Conservation (phyloP, 225 moss, liverwort and hornwort genomes). For the Climacium dendroides region DNA sequence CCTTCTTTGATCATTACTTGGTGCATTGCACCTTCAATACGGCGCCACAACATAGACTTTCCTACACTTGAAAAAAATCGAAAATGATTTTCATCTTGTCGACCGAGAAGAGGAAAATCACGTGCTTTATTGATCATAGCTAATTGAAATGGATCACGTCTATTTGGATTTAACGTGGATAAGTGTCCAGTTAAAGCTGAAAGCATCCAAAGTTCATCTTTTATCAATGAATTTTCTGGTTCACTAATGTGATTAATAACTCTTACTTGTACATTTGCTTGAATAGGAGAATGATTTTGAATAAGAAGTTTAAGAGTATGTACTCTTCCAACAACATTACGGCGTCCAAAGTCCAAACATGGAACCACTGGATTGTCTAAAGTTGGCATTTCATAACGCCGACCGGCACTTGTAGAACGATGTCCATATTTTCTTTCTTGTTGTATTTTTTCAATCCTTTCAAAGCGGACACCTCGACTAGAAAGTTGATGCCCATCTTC, state of each 20-base stretch:
- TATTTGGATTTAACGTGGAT: slow-evolving; percentile 47
- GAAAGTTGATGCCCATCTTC: slow-evolving; percentile 48
- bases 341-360: slow-evolving; percentile 72
- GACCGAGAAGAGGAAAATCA: slow-evolving; percentile 19
- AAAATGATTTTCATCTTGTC: slow-evolving; percentile 47
- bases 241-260: slow-evolving; percentile 49
- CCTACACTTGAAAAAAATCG: slow-evolving; percentile 63
- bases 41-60: slow-evolving; percentile 76
- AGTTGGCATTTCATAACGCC: neutral
- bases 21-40: slow-evolving; percentile 80
- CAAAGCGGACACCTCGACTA: slow-evolving; percentile 18
- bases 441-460: slow-evolving; percentile 16
- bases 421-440: neutral
- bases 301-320: slow-evolving; percentile 63
- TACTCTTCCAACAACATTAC: slow-evolving; percentile 44
- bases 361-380: slow-evolving; percentile 41
- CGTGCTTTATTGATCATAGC: slow-evolving; percentile 9
- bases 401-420: neutral
- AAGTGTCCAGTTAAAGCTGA: slow-evolving; percentile 65
- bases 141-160: slow-evolving; percentile 52
- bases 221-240: slow-evolving; percentile 33
- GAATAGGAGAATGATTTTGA: slow-evolving; percentile 63
- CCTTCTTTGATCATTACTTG: slow-evolving; percentile 75
- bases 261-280: slow-evolving; percentile 24
- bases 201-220: slow-evolving; percentile 71